Evolutionary conservation across 805 yeast genomes (phyloP), one percentile per base, ranked within the genome.

Genomic region (Grigorovia transvaalensis): DNA sequence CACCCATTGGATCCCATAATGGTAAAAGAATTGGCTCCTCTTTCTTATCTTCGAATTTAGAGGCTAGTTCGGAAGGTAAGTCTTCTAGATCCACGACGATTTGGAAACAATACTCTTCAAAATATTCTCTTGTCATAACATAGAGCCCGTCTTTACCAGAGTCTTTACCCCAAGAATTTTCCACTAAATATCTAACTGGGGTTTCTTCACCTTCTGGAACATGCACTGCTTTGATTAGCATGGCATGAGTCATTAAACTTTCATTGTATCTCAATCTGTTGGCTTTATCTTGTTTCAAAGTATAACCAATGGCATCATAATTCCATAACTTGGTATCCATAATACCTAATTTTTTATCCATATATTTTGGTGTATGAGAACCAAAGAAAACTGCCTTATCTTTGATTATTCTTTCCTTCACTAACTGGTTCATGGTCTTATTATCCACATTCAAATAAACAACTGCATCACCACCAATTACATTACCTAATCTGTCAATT

Each of bases 371-470:
- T n/a, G 90, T 87, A 66, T 88, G 95, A 17, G 90, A 82, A 12
- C 96, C 96, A 63, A 88, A 88, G 72, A 88, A 88, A 7, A 88
- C 87, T 0, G 95, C 84, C 71, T 84, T 84, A 68, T 85, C 82
- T 54, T 73, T 74, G 69, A 83, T 77, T 62, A 88, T 76, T 69
- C 88, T 79, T 60, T 78, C 75, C 42, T 86, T 79, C 30, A 87
- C 85, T 48, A 81, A 74, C 35, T 74, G 61, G 46, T 88, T 79
- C 51, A 88, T 71, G 9, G 71, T 71, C 17, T 76, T 76, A 53
- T 82, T 76, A 44, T 81, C 82, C 50, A 80, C 73, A 66, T 88
- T 88, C 60, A 88, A 75, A 64, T 88, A 88, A 46, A 77, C 73
- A 38, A 87, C 88, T 41, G 78, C 79, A 57, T 78, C 78, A n/a